Evolutionary conservation across 495 filamentous ascomycete species (phyloP), one percentile per base, ranked within the genome.

Genomic region (Aspergillus biplanus): DNA sequence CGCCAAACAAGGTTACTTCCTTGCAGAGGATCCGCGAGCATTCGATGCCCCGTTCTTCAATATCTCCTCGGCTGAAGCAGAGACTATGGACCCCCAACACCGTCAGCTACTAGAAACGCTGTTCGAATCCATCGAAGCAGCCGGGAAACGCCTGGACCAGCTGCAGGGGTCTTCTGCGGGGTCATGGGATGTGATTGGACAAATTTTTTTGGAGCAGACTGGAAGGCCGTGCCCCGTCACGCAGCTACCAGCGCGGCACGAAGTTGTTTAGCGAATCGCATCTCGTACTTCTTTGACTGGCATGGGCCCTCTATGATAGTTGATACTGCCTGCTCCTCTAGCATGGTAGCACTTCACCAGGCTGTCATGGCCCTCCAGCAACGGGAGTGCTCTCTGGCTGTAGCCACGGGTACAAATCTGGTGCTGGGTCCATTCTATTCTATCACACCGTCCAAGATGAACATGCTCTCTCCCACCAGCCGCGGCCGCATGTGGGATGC

Each of bases 21-120:
- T n/a, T n/a, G n/a, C n/a, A n/a, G n/a, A n/a, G n/a, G n/a, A n/a
- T n/a, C n/a, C n/a, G n/a, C n/a, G n/a, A n/a, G n/a, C n/a, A n/a
- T 86, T 87, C 57, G 84, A 87, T 62, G 71, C 81, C 0, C 16
- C 52, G 39, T 83, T 87, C 70, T 80, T 78, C 63, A 48, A 61
- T 15, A 71, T 75, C 18, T 63, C 66, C 0, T 63, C 69, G 0
- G 58, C 46, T 15, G 76, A 77, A 48, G 77, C 76, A 5, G 63
- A 62, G 8, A 54, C 64, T 4, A 74, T 80, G 62, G 77, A 78
- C 55, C 77, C 77, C 7, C 77, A 80, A 39, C 77, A 80, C 52
- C 65, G 72, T 8, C 59, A 73, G 0, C 56, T 72, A 2, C 33
- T 79, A 16, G 78, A 80, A 59, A 61, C 68, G 0, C 57, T 67